A percentile compares a stretch with the other conserved stretches of the same genome.
phyloP scores from a whole-genome alignment of 2,329 filamentous ascomycete species.

The Stromatinia cepivora region DNA sequence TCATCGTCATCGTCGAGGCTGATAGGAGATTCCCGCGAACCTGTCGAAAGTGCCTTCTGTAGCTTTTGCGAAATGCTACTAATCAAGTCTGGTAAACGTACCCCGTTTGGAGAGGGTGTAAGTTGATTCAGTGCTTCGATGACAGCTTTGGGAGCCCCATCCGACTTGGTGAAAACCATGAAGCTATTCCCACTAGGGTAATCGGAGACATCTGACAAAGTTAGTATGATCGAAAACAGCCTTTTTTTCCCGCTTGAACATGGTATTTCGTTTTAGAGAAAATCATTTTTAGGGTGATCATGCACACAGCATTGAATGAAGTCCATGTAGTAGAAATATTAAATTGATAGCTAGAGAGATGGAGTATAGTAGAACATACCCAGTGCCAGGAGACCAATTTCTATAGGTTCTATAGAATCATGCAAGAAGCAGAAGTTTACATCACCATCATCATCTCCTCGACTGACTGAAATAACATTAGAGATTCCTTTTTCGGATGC shows the following conservation, averaged over 20 bases:
- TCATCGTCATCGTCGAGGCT: slow-evolving; percentile 42
- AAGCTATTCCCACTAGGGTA: slow-evolving; percentile 52
- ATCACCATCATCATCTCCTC: slow-evolving; percentile 71
- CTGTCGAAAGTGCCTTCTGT: slow-evolving; percentile 29
- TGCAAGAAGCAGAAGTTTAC: slow-evolving; percentile 61
- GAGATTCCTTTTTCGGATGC: slow-evolving; percentile 44
- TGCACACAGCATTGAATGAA: background rate
- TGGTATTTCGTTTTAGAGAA: background rate
- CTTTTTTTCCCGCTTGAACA: slow-evolving; percentile 17
- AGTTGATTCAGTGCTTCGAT: slow-evolving; percentile 40
- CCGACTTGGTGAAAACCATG: slow-evolving; percentile 54
- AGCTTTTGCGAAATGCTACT: slow-evolving; percentile 33
- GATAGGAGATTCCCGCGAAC: slow-evolving; percentile 27
- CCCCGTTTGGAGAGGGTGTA: slow-evolving; percentile 30
- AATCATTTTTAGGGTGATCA: background rate
- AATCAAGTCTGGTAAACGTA: slow-evolving; percentile 34
- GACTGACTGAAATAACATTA: slow-evolving; percentile 55
- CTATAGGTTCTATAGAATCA: slow-evolving; percentile 30
- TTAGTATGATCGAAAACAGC: slow-evolving; percentile 6
- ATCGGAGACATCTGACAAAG: slow-evolving; percentile 52
- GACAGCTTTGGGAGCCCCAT: slow-evolving; percentile 47
- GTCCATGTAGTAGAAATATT: no score
- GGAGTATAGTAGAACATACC: slow-evolving; percentile 25
- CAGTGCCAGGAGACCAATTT: slow-evolving; percentile 35
- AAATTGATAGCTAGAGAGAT: background rate